A percentile compares a stretch with the other conserved stretches of the same genome.
phyloP scores from a whole-genome alignment of 495 filamentous ascomycete species.

The Xeromyces bisporus region DNA sequence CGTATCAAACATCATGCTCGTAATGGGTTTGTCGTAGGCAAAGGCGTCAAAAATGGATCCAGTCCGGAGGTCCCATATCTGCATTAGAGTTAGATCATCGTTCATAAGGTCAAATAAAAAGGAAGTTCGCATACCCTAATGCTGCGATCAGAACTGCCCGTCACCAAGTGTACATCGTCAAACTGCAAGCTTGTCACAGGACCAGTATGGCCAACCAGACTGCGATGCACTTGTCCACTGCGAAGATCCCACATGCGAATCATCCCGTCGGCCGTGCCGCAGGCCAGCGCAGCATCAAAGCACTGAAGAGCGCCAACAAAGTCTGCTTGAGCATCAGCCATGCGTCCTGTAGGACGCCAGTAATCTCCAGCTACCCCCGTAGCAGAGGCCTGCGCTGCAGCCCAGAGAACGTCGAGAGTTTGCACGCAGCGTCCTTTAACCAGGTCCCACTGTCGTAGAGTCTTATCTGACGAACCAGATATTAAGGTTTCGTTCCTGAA shows the following conservation, averaged over 20 bases:
- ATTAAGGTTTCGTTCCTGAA: slow-evolving; percentile 78
- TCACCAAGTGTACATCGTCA: slow-evolving; percentile 88
- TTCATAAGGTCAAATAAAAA: background rate
- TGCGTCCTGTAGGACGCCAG: slow-evolving; percentile 41
- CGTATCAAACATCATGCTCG: slow-evolving; percentile 94
- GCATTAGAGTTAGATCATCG: slow-evolving; percentile 4
- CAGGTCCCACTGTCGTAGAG: slow-evolving; percentile 91
- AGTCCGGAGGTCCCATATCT: slow-evolving; percentile 98
- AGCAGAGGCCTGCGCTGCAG: slow-evolving; percentile 76
- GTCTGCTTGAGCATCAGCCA: slow-evolving; percentile 55
- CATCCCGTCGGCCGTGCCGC: slow-evolving; percentile 96
- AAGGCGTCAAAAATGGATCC: slow-evolving; percentile 93
- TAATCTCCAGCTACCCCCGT: slow-evolving; percentile 38
- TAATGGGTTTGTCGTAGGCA: slow-evolving; percentile 84
- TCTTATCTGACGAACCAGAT: slow-evolving; percentile 94
- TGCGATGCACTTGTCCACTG: slow-evolving; percentile 89
- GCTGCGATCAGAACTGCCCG: slow-evolving; percentile 83
- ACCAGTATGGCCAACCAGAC: slow-evolving; percentile 89
- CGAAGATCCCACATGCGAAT: slow-evolving; percentile 93
- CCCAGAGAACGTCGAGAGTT: slow-evolving; percentile 98
- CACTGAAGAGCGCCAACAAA: slow-evolving; percentile 94
- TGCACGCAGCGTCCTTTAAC: slow-evolving; percentile 91
- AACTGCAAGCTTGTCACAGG: slow-evolving; percentile 93
- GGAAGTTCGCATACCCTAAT: slow-evolving; percentile 54
- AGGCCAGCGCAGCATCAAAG: slow-evolving; percentile 94